A percentile compares a stretch with the other conserved stretches of the same genome.
Evolutionary conservation across 2,329 filamentous ascomycete genomes (phyloP).

Genomic region (Cadophora sp.): DNA sequence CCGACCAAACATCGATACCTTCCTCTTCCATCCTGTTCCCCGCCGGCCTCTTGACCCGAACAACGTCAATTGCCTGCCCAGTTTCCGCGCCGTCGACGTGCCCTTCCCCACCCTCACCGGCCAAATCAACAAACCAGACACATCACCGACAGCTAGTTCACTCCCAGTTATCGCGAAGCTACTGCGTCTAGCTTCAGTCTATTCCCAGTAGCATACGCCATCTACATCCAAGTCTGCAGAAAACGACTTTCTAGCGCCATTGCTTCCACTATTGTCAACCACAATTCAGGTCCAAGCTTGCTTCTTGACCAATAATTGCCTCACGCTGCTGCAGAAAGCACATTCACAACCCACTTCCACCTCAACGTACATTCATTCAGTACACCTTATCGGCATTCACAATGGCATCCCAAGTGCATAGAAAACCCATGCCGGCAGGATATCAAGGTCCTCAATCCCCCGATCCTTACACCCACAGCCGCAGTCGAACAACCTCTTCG

Average conservation of each 20-base stretch:
- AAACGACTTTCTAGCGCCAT: constrained; percentile 11
- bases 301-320: constrained; percentile 12
- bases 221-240: constrained; percentile 3
- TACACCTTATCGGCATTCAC: constrained; percentile 23
- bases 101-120: constrained; percentile 7
- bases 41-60: not conserved
- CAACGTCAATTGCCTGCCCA: constrained; percentile 10
- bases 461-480: constrained; percentile 38
- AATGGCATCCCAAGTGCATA: constrained; percentile 41
- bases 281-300: not conserved
- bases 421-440: constrained; percentile 41
- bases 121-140: not conserved
- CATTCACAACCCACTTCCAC: not conserved
- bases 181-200: constrained; percentile 9
- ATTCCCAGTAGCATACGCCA: constrained; percentile 1
- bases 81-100: not conserved
- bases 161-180: constrained; percentile 14
- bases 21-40: not conserved
- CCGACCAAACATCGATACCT: not conserved
- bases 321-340: constrained; percentile 10
- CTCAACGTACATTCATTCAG: not conserved
- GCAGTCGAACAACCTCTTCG: constrained; percentile 49
- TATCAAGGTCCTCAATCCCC: constrained; percentile 33
- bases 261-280: not conserved
- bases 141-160: constrained; percentile 1